Evolutionary conservation across 768 basidiomycete genomes (phyloP), one percentile per base, ranked within the genome.

Genomic region (Gloeopeniophorella convolvens): DNA sequence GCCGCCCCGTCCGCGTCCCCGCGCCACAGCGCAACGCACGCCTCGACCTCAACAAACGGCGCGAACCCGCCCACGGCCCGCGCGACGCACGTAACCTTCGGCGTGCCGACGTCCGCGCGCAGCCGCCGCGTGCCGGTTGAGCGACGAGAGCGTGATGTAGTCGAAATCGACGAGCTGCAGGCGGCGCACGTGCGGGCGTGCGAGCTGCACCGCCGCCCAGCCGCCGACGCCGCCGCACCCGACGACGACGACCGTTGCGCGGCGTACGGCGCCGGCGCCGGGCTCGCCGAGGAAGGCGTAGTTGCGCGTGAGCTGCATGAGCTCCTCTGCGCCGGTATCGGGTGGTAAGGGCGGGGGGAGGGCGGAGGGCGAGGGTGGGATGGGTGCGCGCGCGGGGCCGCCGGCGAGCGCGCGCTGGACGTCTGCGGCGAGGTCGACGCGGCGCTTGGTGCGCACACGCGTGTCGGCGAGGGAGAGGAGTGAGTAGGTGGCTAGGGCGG

Each of bases 201-300:
- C 84, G 23, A 92, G 79, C 95, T 95, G 95, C 27, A 95, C 79
- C 13, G 93, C 92, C 31, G 83, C 88, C 89, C 92, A 95, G 62
- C 89, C 92, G 0, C 96, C 96, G 0, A 99, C 96, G 2, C 96
- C 95, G 50, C 96, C 96, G 57, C 93, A 91, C 5, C 96, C 96
- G 3, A 99, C 84, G 16, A 98, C 71, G 15, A 90, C 92, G 1
- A 97, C 93, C 5, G 73, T 78, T 11, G 82, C 79, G 8, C 72
- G 62, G 45, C 96, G 75, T 44, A 98, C 75, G 62, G 79, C 83
- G 9, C 68, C 65, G 89, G 97, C 95, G 33, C 80, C 80, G 30
- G 91, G 87, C 27, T 94, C 88, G 0, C 91, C 92, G 45, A 98
- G 86, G 68, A 98, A 97, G 8, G 87, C 83, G 60, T 95, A 96